Evolutionary conservation across 2,329 filamentous ascomycete genomes (phyloP).

Genomic region (Xylariaceae sp.): DNA sequence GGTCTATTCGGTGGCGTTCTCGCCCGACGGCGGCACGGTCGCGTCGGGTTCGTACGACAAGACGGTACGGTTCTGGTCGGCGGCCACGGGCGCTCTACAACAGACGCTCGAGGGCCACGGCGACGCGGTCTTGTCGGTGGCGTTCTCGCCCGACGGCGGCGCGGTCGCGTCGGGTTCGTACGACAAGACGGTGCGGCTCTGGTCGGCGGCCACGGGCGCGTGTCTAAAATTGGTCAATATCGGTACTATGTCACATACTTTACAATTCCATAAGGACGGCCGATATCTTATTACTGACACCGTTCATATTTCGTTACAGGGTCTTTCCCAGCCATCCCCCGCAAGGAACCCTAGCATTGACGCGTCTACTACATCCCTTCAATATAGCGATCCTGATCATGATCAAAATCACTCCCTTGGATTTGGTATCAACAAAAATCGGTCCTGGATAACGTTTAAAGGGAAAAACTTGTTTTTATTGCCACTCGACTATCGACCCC

Average conservation of each 20-base stretch:
- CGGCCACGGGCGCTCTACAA: neutral
- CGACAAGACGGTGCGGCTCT: conserved; percentile 1
- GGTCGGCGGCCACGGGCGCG: conserved; percentile 1
- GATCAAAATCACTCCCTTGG: neutral
- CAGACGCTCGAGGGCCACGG: neutral
- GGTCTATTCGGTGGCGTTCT: conserved; percentile 5
- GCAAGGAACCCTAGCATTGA: neutral
- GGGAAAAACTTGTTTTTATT: neutral
- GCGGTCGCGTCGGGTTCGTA: neutral
- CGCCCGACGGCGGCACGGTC: conserved; percentile 5
- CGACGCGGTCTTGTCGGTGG: neutral
- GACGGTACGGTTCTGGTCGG: conserved; percentile 5
- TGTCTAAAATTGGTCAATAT: neutral
- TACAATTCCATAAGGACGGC: neutral
- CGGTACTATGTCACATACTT: neutral
- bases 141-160: conserved; percentile 3
- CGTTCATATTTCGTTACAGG: neutral
- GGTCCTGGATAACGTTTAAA: conserved; percentile 1
- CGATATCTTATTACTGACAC: neutral
- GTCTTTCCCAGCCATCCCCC: neutral
- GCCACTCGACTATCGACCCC: neutral
- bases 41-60: conserved; percentile 2
- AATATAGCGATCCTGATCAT: neutral
- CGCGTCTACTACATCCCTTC: neutral
- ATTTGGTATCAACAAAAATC: neutral